Evolutionary conservation across 441 rosid genomes (phyloP), one percentile per base, ranked within the genome.

Genomic region (Kokia cookei): DNA sequence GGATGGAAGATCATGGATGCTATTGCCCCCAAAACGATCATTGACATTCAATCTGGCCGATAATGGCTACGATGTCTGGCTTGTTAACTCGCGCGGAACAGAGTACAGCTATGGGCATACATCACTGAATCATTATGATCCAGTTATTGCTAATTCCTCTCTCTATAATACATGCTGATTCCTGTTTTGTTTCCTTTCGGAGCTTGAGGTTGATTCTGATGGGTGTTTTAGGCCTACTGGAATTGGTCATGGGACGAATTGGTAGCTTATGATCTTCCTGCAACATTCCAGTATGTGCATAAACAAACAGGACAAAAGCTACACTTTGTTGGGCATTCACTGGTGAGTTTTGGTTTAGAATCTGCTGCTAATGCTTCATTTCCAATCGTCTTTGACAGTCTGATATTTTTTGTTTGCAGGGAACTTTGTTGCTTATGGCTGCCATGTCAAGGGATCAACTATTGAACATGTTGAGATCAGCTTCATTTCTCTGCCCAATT

Each of bases 231-330:
- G 93, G 85, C 79, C 15, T 87, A 63, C 61, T 87, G 93, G 89
- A 24, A 81, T 35, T 89, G 90, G 90, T 72, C 90, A 12, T 85
- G 90, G 89, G 89, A 89, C 65, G 85, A 84, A 68, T 37, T 84
- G 77, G 87, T 59, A 19, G 78, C 77, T 40, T 79, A 69, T 55
- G 91, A 89, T 73, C 88, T 89, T 77, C 86, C 91, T n/a, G 87
- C 88, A 3, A 71, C 77, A 17, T 61, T 85, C 61, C 76, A 77
- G 3, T 81, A 89, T 66, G 85, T 89, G 66, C 65, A 78, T 26
- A 72, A 82, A 43, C 82, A 73, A 57, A 80, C 88, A 0, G 82
- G 83, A 40, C 86, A 84, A 77, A 76, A 77, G 19, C 62, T 83
- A 74, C 91, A 83, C 65, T 83, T 80, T 71, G 84, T 86, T 69